phyloP scores from a whole-genome alignment of 352 stramenopile genomes.

The Phytophthora sojae region DNA sequence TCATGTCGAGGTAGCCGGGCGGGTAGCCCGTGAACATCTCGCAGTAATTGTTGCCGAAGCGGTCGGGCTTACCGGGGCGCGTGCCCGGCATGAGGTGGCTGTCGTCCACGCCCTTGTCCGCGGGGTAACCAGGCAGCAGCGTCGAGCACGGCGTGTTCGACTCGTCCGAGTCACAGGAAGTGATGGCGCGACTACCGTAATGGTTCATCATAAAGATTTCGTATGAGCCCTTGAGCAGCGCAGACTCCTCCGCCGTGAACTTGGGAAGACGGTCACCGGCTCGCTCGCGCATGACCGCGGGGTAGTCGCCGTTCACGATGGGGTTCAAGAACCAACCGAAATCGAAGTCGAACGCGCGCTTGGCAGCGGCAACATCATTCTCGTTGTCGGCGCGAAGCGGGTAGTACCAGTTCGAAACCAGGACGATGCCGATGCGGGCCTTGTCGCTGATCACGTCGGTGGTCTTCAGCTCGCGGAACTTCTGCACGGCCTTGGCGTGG shows the following conservation, averaged over 20 bases:
- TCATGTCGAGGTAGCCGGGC: conserved; percentile 48
- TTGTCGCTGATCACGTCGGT: conserved; percentile 38
- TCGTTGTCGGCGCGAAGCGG: conserved; percentile 76
- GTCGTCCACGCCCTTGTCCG: conserved; percentile 55
- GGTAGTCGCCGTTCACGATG: conserved; percentile 93
- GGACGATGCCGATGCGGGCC: conserved; percentile 92
- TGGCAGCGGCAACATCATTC: conserved; percentile 65
- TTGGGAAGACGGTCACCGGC: conserved; percentile 82
- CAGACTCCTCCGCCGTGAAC: conserved; percentile 86
- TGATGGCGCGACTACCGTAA: conserved; percentile 82
- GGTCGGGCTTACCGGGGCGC: conserved; percentile 42
- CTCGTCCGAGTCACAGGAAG: conserved; percentile 56
- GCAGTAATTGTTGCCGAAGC: conserved; percentile 47
- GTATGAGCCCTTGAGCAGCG: conserved; percentile 79
- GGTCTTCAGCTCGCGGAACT: conserved; percentile 73
- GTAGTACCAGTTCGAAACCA: conserved; percentile 85
- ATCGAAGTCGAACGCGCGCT: conserved; percentile 90
- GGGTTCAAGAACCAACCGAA: conserved; percentile 94
- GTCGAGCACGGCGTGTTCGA: conserved; percentile 41
- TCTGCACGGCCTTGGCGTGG: conserved; percentile 89
- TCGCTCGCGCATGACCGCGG: conserved; percentile 86
- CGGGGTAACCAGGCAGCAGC: conserved; percentile 42
- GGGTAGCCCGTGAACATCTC: conserved; percentile 54
- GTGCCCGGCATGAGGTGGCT: conserved; percentile 67
- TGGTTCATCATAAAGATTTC: conserved; percentile 97